A percentile compares a stretch with the other conserved stretches of the same genome.
phyloP scores from a whole-genome alignment of 2,329 filamentous ascomycete species.

The Hypoxylon sp. region DNA sequence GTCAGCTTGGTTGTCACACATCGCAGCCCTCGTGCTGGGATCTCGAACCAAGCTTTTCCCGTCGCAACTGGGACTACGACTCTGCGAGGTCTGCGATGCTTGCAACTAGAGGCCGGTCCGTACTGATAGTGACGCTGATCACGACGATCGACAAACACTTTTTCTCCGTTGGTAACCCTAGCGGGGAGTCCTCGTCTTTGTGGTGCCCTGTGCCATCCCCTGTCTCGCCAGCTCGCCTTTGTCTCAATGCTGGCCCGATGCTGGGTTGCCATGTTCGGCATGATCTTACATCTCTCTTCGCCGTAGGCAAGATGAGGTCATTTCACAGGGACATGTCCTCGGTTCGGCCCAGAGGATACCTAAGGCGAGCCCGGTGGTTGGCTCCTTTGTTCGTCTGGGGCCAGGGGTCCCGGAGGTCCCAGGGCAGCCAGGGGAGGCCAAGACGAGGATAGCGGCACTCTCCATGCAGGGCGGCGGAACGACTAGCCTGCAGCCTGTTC shows the following conservation, averaged over 20 bases:
- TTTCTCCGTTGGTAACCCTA: slow-evolving; percentile 16
- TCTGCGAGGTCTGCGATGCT: slow-evolving; percentile 16
- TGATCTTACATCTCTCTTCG: slow-evolving; percentile 21
- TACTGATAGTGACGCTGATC: slow-evolving; percentile 28
- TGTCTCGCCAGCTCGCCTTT: no score
- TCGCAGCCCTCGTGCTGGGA: slow-evolving; percentile 19
- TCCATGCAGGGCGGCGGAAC: slow-evolving; percentile 23
- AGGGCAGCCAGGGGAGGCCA: background rate
- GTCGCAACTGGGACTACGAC: slow-evolving; percentile 25
- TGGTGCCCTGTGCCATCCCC: no score
- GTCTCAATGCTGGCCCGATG: background rate
- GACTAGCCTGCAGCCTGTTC: slow-evolving; percentile 20
- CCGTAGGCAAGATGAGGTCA: slow-evolving; percentile 30
- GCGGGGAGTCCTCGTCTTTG: slow-evolving; percentile 14
- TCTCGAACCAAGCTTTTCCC: slow-evolving; percentile 34
- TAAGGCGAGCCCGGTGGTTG: slow-evolving; percentile 19
- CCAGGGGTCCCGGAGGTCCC: background rate
- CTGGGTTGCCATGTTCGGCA: slow-evolving; percentile 18
- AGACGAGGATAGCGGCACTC: slow-evolving; percentile 22
- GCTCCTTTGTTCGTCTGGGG: background rate
- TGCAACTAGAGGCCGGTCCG: slow-evolving; percentile 20
- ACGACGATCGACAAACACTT: slow-evolving; percentile 25
- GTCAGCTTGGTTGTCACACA: slow-evolving; percentile 19
- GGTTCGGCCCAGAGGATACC: slow-evolving; percentile 30
- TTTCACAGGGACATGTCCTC: slow-evolving; percentile 16